A percentile compares a stretch with the other conserved stretches of the same genome.
Evolutionary conservation across 2,329 filamentous ascomycete genomes (phyloP).

Genomic region (Fusarium transvaalense): DNA sequence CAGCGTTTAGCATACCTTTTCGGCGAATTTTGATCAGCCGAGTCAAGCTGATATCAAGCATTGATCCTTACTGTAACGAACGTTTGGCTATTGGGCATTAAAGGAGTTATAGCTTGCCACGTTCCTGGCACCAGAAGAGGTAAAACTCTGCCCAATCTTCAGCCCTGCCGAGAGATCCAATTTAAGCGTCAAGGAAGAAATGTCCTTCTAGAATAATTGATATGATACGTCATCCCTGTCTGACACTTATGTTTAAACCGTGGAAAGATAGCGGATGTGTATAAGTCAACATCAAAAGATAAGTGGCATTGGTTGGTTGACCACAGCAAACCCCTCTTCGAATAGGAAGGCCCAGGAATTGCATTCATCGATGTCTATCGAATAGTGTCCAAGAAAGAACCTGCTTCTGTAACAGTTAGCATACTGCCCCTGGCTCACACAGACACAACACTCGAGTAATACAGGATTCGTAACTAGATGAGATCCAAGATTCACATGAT

Average conservation of each 20-base stretch:
- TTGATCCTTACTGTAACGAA: not conserved
- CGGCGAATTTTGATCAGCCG: not conserved
- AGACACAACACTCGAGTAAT: no score
- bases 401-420: no score
- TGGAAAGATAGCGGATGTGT: no score
- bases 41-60: not conserved
- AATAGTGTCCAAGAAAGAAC: constrained; percentile 53
- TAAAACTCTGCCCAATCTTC: not conserved
- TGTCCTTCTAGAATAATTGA: not conserved
- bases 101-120: not conserved
- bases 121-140: not conserved
- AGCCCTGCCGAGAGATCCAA: not conserved
- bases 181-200: not conserved
- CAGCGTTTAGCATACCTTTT: not conserved
- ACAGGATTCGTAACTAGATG: no score
- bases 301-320: not conserved
- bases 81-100: not conserved
- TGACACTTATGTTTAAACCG: not conserved
- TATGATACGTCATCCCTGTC: not conserved
- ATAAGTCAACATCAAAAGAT: not conserved
- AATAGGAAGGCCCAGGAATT: not conserved
- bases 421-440: no score
- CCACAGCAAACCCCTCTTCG: not conserved
- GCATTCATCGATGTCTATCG: not conserved
- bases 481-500: no score